These are phyloP conservation scores for Aphanoascus verrucosus DNA, from an alignment of 2,329 filamentous ascomycete species.

Conservation along the genomic window DNA sequence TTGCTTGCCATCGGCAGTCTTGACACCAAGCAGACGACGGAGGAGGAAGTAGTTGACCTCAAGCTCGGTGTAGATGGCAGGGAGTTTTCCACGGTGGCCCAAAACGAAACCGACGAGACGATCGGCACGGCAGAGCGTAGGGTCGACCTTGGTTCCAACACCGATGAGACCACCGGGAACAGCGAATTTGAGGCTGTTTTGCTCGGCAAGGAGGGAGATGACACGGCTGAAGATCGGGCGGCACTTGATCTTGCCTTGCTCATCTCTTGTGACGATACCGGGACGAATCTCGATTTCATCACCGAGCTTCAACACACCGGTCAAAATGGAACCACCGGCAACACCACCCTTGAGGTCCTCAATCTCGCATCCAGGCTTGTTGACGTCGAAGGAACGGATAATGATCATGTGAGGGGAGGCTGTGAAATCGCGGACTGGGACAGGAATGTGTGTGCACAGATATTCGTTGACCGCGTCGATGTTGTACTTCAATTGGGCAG, in stretches of 20 bases:
- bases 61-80: conserved; percentile 95
- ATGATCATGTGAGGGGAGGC: conserved; percentile 96
- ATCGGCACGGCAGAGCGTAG: conserved; percentile 95
- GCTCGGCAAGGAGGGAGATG: conserved; percentile 89
- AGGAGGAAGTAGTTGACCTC: conserved; percentile 99
- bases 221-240: conserved; percentile 94
- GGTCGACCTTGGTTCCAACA: conserved; percentile 95
- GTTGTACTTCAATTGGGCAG: conserved; percentile 98
- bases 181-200: conserved; percentile 96
- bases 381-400: conserved; percentile 98
- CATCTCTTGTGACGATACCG: conserved; percentile 95
- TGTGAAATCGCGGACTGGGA: conserved; percentile 81
- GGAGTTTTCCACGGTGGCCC: conserved; percentile 82
- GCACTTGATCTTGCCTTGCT: conserved; percentile 87
- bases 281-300: conserved; percentile 98
- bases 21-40: conserved; percentile 85
- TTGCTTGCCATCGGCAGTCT: conserved; percentile 96
- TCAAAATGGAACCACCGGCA: conserved; percentile 90
- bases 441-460: conserved; percentile 88
- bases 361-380: conserved; percentile 98
- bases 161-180: conserved; percentile 95
- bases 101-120: conserved; percentile 97
- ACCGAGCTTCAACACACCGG: conserved; percentile 90
- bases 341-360: conserved; percentile 98
- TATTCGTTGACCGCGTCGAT: conserved; percentile 97